Evolutionary conservation across 208 protist species (phyloP).

Genomic region (Crithidia sp.): DNA sequence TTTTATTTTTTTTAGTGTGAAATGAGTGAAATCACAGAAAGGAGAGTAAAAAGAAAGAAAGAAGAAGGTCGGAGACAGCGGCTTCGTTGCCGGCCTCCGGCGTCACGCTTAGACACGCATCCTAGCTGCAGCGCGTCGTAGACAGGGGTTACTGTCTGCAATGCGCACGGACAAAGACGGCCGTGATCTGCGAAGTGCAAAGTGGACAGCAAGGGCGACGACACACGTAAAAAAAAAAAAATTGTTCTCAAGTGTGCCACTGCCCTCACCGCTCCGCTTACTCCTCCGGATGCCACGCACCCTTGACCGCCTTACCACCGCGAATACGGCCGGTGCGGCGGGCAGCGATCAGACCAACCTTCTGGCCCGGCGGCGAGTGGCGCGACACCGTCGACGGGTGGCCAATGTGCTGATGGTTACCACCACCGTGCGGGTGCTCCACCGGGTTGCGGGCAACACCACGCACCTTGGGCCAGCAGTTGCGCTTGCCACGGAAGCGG

Average conservation of each 20-base stretch:
- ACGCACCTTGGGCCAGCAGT: constrained; percentile 98
- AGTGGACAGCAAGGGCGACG: not conserved
- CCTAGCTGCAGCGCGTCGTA: too few species aligned
- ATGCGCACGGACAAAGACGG: too few species aligned
- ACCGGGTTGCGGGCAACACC: constrained; percentile 99
- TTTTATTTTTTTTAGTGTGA: too few species aligned
- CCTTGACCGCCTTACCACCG: constrained; percentile 90
- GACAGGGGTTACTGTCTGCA: too few species aligned
- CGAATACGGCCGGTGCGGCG: constrained; percentile 97
- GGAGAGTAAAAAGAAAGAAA: too few species aligned
- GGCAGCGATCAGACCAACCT: constrained; percentile 99
- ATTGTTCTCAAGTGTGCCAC: too few species aligned
- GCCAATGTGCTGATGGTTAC: constrained; percentile 99
- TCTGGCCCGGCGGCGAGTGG: constrained; percentile 96
- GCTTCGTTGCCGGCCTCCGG: too few species aligned
- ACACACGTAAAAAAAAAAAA: not conserved
- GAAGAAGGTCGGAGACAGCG: too few species aligned
- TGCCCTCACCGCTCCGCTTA: constrained; percentile 28
- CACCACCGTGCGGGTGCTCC: constrained; percentile 99
- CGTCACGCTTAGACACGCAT: too few species aligned
- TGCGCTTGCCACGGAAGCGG: constrained; percentile 99
- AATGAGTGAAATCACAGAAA: too few species aligned
- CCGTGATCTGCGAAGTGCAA: not conserved
- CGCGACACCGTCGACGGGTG: constrained; percentile 94
- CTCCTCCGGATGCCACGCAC: constrained; percentile 90